A percentile compares a stretch with the other conserved stretches of the same genome.
Conservation (phyloP, 257 asterid genomes). For the Echites panduratus region DNA sequence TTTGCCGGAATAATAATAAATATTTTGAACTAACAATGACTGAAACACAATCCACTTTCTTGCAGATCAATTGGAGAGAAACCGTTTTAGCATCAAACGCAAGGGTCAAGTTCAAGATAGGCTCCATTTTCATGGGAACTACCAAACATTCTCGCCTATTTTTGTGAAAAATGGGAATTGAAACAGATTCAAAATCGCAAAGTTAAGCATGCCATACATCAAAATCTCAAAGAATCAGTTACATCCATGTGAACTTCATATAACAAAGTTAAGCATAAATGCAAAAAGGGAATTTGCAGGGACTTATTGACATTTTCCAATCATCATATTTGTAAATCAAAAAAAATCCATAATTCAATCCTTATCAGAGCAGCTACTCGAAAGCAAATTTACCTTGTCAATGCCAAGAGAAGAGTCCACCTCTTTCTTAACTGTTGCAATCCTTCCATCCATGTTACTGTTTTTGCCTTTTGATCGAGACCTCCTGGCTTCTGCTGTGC, state of each 20-base stretch:
- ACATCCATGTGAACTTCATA: not conserved
- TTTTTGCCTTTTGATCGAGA: slow-evolving; percentile 23
- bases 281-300: not conserved
- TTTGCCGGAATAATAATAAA: not conserved
- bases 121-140: not conserved
- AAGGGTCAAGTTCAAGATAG: not conserved
- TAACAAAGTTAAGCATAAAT: not conserved
- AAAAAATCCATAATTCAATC: not conserved
- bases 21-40: not conserved
- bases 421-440: slow-evolving; percentile 31
- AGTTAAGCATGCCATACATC: too few relatives aligned
- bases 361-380: not conserved
- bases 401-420: slow-evolving; percentile 23
- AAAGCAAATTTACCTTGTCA: slow-evolving; percentile 38
- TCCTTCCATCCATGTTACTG: slow-evolving; percentile 15
- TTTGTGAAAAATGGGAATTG: not conserved
- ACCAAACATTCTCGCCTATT: not conserved
- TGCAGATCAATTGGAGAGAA: not conserved
- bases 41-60: not conserved
- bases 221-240: not conserved
- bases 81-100: not conserved
- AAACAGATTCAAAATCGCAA: not conserved
- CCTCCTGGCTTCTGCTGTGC: slow-evolving; percentile 24
- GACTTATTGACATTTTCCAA: not conserved
- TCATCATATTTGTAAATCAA: not conserved